phyloP scores from a whole-genome alignment of 2,329 filamentous ascomycete genomes.

The Berkeleyomyces rouxiae region DNA sequence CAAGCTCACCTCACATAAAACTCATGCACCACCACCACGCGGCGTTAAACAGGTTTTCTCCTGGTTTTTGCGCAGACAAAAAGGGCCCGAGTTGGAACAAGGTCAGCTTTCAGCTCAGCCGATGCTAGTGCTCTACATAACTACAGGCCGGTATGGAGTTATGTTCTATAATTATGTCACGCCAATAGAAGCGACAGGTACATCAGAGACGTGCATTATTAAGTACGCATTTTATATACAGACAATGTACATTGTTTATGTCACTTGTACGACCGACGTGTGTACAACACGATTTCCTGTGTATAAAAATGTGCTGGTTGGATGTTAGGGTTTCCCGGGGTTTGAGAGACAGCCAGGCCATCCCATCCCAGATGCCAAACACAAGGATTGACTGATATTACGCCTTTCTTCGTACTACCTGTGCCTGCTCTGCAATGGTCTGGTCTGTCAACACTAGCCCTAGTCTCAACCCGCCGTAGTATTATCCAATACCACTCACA shows the following conservation, averaged over 20 bases:
- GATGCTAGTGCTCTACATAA: not conserved
- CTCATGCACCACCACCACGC: not conserved
- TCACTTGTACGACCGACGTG: not conserved
- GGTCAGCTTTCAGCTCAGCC: not conserved
- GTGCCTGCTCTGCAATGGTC: too few relatives aligned
- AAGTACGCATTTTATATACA: not conserved
- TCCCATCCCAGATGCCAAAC: too few relatives aligned
- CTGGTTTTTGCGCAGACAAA: not conserved
- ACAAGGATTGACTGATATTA: too few relatives aligned
- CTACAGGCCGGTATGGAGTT: not conserved
- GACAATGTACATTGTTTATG: not conserved
- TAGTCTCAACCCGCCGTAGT: not conserved
- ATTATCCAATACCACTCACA: not conserved
- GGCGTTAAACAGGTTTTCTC: not conserved
- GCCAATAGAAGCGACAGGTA: not conserved
- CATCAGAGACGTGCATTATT: not conserved
- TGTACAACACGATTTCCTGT: too few relatives aligned
- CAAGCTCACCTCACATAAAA: not conserved
- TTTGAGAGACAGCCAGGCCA: too few relatives aligned
- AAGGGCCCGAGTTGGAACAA: not conserved
- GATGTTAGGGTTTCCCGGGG: too few relatives aligned
- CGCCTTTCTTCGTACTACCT: too few relatives aligned
- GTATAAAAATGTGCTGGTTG: too few relatives aligned
- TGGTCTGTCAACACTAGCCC: not conserved
- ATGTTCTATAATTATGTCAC: not conserved